phyloP scores from a whole-genome alignment of 106 monocot species.

The Allium sativum region DNA sequence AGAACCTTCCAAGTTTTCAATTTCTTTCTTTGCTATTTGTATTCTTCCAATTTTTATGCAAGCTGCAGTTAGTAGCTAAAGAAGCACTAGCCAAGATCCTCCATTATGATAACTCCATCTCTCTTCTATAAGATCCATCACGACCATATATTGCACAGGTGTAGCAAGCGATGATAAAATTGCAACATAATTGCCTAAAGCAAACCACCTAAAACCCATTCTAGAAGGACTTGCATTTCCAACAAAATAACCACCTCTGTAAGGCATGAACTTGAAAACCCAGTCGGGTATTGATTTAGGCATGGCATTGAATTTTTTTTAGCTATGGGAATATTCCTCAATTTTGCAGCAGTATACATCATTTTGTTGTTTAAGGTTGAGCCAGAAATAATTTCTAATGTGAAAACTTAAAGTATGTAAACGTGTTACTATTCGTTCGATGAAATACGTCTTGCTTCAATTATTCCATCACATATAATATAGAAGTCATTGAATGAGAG shows the following conservation, averaged over 20 bases:
- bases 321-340: constrained; percentile 46
- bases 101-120: constrained; percentile 44
- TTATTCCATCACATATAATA: too few species aligned
- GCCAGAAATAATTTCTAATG: constrained; percentile 47
- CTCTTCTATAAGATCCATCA: constrained; percentile 49
- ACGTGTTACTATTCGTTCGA: constrained; percentile 39
- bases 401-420: constrained; percentile 41
- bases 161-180: constrained; percentile 45
- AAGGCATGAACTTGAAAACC: constrained; percentile 46
- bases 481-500: too few species aligned
- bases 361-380: constrained; percentile 39
- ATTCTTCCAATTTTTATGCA: constrained; percentile 39
- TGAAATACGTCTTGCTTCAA: too few species aligned
- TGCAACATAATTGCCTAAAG: constrained; percentile 38
- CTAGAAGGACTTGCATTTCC: constrained; percentile 41
- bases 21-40: constrained; percentile 36
- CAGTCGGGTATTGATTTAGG: constrained; percentile 44
- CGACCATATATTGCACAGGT: constrained; percentile 37
- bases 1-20: constrained; percentile 27
- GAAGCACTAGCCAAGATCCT: constrained; percentile 42
- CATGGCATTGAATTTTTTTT: constrained; percentile 42
- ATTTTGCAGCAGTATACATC: constrained; percentile 42
- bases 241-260: constrained; percentile 35
- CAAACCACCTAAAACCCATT: constrained; percentile 51
- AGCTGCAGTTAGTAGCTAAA: constrained; percentile 44